A percentile compares a stretch with the other conserved stretches of the same genome.
Evolutionary conservation across 2,329 filamentous ascomycete genomes (phyloP).

Genomic region (Hypoxylon sp.): DNA sequence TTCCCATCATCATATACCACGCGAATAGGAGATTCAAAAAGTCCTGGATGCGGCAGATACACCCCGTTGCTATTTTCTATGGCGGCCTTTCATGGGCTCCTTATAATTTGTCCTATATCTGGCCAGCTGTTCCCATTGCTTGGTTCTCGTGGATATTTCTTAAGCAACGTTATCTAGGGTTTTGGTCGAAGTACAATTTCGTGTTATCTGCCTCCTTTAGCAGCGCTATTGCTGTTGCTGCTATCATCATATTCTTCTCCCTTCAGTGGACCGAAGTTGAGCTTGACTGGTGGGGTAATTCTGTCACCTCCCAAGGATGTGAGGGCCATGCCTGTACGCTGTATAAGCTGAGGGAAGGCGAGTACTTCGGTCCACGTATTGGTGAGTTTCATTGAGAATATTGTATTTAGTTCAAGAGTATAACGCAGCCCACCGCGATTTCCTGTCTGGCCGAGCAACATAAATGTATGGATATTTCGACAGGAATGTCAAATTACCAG

Average conservation of each 20-base stretch:
- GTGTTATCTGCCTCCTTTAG: conserved; percentile 50
- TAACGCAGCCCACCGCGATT: neutral
- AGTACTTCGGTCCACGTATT: conserved; percentile 55
- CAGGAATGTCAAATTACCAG: neutral
- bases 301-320: conserved; percentile 59
- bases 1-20: conserved; percentile 54
- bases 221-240: conserved; percentile 48
- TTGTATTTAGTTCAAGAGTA: neutral
- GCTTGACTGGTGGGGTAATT: conserved; percentile 65
- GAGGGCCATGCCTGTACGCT: conserved; percentile 60
- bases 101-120: conserved; percentile 65
- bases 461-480: neutral
- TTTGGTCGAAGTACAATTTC: conserved; percentile 53
- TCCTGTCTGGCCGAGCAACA: neutral
- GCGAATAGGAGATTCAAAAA: conserved; percentile 48
- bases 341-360: conserved; percentile 53
- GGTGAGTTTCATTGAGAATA: conserved; percentile 57
- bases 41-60: conserved; percentile 49
- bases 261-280: conserved; percentile 47
- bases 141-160: conserved; percentile 63
- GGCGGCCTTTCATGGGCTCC: conserved; percentile 46
- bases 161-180: conserved; percentile 46
- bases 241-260: conserved; percentile 51
- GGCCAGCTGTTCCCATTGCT: conserved; percentile 64
- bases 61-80: conserved; percentile 51